Percentiles rank a stretch among this genome's conserved stretches.
These are phyloP conservation scores for Silene uniflora DNA, from an alignment of 148 eudicot genomes.

Conservation along the genomic window DNA sequence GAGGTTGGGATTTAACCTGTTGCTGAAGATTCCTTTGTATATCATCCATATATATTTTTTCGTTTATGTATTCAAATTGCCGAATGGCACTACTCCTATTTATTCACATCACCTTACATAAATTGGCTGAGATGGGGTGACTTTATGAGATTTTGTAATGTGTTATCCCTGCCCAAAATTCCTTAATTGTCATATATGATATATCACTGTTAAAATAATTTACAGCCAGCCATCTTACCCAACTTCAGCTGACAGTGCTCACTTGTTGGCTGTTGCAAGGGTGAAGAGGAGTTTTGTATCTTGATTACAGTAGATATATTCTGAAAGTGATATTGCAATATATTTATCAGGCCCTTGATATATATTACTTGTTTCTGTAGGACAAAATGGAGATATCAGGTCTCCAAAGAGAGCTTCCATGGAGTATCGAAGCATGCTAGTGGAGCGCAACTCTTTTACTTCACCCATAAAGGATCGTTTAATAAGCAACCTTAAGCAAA, in stretches of 20 bases:
- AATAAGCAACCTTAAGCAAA: conserved; percentile 62
- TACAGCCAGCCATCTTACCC: neutral
- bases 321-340: neutral
- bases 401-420: conserved; percentile 83
- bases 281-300: neutral
- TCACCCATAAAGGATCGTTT: conserved; percentile 95
- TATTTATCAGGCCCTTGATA: neutral
- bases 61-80: neutral
- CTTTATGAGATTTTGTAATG: neutral
- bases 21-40: neutral
- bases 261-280: neutral
- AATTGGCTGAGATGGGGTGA: neutral
- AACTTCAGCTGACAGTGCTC: neutral
- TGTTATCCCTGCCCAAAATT: neutral
- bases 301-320: neutral
- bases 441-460: conserved; percentile 80
- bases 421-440: conserved; percentile 81
- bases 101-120: neutral
- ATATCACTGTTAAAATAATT: neutral
- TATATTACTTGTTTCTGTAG: conserved; percentile 31
- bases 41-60: neutral
- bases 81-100: neutral
- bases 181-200: neutral
- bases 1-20: too few relatives aligned
- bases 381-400: conserved; percentile 72